A percentile compares a stretch with the other conserved stretches of the same genome.
Conservation (phyloP, 371 early-diverging fungal genomes). For the Mucor lusitanicus region DNA sequence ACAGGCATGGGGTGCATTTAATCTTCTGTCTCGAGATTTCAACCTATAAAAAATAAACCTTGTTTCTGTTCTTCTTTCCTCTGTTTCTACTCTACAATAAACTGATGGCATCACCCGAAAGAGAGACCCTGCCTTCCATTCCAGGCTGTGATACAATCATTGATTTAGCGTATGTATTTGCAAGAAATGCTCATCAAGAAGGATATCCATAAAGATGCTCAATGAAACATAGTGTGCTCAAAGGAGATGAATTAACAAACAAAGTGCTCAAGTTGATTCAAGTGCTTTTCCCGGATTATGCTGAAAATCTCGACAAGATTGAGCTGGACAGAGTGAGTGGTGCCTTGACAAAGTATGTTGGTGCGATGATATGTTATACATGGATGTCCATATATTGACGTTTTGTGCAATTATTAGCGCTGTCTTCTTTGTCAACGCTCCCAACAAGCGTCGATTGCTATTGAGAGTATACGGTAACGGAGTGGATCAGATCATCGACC, state of each 20-base stretch:
- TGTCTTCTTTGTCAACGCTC: conserved; percentile 69
- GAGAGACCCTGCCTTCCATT: conserved; percentile 9
- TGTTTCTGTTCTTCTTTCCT: conserved; percentile 2
- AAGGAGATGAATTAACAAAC: conserved; percentile 22
- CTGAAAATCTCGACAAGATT: conserved; percentile 36
- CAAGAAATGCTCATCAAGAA: not conserved
- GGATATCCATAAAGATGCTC: not conserved
- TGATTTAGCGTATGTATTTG: conserved; percentile 19
- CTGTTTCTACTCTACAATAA: not conserved
- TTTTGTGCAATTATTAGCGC: conserved; percentile 43
- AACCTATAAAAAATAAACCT: not conserved
- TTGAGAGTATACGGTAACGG: conserved; percentile 84
- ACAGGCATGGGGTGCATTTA: not conserved
- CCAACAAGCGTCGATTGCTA: conserved; percentile 51
- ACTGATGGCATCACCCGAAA: conserved; percentile 1
- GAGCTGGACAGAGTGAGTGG: conserved; percentile 66
- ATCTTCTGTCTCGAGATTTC: not conserved
- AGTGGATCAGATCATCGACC: conserved; percentile 74
- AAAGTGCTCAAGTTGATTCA: conserved; percentile 23
- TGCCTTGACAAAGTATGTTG: conserved; percentile 73
- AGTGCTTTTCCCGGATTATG: conserved; percentile 48
- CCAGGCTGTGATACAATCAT: conserved; percentile 29
- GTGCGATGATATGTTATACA: not conserved
- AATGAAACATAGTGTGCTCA: conserved; percentile 14
- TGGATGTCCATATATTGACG: not conserved